Percentiles rank a stretch among this genome's conserved stretches.
phyloP scores from a whole-genome alignment of 331 rosid genomes.

The Erythrophleum ivorense region DNA sequence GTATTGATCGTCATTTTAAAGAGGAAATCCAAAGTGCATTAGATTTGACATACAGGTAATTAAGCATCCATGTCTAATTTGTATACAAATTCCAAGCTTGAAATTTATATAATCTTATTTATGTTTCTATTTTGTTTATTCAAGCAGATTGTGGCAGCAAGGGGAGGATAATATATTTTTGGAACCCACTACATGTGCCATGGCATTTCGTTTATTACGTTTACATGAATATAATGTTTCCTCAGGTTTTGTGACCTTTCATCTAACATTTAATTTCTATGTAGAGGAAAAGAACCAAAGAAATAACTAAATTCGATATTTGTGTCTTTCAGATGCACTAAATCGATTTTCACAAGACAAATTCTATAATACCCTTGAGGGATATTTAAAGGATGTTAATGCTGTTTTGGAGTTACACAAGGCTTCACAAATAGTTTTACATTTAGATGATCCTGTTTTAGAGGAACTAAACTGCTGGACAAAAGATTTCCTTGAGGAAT shows the following conservation, averaged over 20 bases:
- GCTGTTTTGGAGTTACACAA: conserved; percentile 65
- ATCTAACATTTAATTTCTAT: not conserved
- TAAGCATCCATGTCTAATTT: not conserved
- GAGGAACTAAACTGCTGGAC: conserved; percentile 56
- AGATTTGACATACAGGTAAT: conserved; percentile 75
- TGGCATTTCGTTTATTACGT: conserved; percentile 51
- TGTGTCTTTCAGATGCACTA: conserved; percentile 63
- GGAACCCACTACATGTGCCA: conserved; percentile 70
- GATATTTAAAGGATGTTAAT: conserved; percentile 64
- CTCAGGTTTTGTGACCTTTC: not conserved
- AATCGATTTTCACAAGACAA: conserved; percentile 58
- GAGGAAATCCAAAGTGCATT: conserved; percentile 68
- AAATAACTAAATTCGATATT: conserved; percentile 7
- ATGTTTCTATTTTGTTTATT: not conserved
- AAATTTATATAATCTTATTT: too few relatives aligned
- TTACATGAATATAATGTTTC: conserved; percentile 72
- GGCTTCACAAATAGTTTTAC: conserved; percentile 67
- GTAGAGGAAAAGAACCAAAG: not conserved
- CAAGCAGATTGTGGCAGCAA: conserved; percentile 70
- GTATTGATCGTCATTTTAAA: conserved; percentile 65
- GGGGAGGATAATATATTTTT: conserved; percentile 70
- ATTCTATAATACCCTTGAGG: conserved; percentile 65
- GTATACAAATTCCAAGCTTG: not conserved
- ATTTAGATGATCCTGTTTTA: conserved; percentile 64
- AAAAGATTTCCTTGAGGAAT: not conserved